Percentiles rank a stretch among this genome's conserved stretches.
Conservation (phyloP, 179 eudicot species). For the Silene coronaria region DNA sequence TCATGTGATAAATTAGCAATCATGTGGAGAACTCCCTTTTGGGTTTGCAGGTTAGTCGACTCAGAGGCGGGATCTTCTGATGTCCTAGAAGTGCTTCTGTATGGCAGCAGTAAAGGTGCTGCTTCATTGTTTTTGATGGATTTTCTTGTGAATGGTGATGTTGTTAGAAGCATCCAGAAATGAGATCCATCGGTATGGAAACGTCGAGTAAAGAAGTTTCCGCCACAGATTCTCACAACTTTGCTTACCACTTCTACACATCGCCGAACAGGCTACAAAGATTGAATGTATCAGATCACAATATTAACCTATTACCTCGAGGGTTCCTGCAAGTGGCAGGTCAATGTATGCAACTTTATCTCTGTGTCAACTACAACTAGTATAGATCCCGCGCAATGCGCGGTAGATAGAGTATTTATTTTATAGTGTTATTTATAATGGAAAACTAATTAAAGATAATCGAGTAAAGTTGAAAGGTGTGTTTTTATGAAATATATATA, state of each 20-base stretch:
- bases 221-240: conserved; percentile 62
- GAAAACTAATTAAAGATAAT: too few relatives aligned
- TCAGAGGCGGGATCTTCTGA: conserved; percentile 56
- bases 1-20: conserved; percentile 59
- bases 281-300: conserved; percentile 6
- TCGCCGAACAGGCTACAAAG: conserved; percentile 55
- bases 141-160: conserved; percentile 62
- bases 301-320: not conserved
- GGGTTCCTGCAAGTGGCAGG: too few relatives aligned
- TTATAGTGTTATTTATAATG: too few relatives aligned
- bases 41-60: conserved; percentile 63
- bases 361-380: too few relatives aligned
- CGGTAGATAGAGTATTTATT: too few relatives aligned
- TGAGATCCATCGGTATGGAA: conserved; percentile 62
- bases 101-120: conserved; percentile 64
- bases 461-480: too few relatives aligned
- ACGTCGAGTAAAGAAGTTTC: conserved; percentile 89
- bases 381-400: too few relatives aligned
- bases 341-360: too few relatives aligned
- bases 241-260: conserved; percentile 56
- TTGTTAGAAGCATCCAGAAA: conserved; percentile 73
- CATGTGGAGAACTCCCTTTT: conserved; percentile 75
- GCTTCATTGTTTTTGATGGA: conserved; percentile 45
- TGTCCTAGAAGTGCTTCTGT: conserved; percentile 48
- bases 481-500: too few relatives aligned